A percentile compares a stretch with the other conserved stretches of the same genome.
phyloP scores from a whole-genome alignment of 306 rosid genomes.

The Trifolium dubium region DNA sequence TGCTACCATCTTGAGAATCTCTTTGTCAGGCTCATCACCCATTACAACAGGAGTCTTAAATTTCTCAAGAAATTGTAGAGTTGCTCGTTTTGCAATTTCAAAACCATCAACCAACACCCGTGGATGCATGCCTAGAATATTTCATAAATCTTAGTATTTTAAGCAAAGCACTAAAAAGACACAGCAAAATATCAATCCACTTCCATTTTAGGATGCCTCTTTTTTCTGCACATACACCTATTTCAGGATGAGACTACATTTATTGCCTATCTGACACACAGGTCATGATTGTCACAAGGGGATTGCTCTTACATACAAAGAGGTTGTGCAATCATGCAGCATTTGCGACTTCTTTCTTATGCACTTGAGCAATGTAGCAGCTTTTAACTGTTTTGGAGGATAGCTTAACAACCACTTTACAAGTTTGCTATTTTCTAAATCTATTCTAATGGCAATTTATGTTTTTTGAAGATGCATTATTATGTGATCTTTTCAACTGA shows the following conservation, averaged over 20 bases:
- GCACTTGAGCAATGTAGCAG: no score
- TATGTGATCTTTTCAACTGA: not conserved
- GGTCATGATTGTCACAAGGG: not conserved
- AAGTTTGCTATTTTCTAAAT: no score
- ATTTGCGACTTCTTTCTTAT: no score
- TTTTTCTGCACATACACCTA: not conserved
- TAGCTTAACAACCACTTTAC: no score
- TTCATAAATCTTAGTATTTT: conserved; percentile 1
- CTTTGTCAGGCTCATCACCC: conserved; percentile 90
- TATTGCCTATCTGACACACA: not conserved
- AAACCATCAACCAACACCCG: conserved; percentile 96
- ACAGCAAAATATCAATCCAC: conserved; percentile 1
- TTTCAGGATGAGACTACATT: not conserved
- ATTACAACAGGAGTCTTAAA: conserved; percentile 88
- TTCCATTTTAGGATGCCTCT: not conserved
- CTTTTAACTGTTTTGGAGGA: no score
- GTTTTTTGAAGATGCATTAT: no score
- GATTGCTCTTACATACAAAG: not conserved
- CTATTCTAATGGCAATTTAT: no score
- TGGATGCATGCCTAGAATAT: conserved; percentile 90
- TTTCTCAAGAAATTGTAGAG: conserved; percentile 85
- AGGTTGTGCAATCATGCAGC: not conserved
- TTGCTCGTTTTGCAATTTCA: conserved; percentile 93
- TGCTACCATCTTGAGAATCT: conserved; percentile 91
- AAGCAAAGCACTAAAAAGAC: not conserved